A percentile compares a stretch with the other conserved stretches of the same genome.
These are phyloP conservation scores for Pythium folliculosum DNA, from an alignment of 352 stramenopile species.

Conservation along the genomic window DNA sequence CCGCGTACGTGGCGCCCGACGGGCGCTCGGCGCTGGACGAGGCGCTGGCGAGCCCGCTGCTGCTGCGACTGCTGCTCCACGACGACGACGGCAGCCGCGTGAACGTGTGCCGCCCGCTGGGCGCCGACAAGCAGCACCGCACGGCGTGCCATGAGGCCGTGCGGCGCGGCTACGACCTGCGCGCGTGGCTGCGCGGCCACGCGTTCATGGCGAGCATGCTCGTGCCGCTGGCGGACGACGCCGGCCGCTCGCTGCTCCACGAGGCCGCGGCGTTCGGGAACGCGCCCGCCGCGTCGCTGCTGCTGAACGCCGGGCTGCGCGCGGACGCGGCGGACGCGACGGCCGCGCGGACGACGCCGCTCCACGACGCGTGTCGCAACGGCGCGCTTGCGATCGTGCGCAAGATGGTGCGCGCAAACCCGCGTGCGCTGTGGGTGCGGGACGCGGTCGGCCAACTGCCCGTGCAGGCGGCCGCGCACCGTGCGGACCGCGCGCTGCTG, in stretches of 20 bases:
- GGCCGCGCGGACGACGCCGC: slow-evolving; percentile 18
- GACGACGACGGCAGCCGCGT: neutral
- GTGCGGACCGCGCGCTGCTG: neutral
- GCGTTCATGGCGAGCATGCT: slow-evolving; percentile 26
- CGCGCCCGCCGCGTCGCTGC: slow-evolving; percentile 14
- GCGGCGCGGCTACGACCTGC: slow-evolving; percentile 30
- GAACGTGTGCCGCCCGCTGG: slow-evolving; percentile 23
- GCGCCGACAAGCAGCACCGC: slow-evolving; percentile 18
- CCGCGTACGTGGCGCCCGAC: slow-evolving; percentile 6
- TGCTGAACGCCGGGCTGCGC: slow-evolving; percentile 22
- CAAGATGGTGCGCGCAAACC: slow-evolving; percentile 7
- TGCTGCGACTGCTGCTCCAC: slow-evolving; percentile 20
- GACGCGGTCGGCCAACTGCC: slow-evolving; percentile 12
- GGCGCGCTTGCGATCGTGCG: slow-evolving; percentile 8
- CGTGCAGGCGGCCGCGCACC: neutral
- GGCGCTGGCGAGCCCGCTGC: slow-evolving; percentile 13
- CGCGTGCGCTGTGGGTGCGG: slow-evolving; percentile 10
- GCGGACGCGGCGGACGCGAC: slow-evolving; percentile 5
- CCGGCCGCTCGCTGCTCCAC: slow-evolving; percentile 25
- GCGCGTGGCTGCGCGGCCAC: slow-evolving; percentile 27
- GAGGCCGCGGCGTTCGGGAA: slow-evolving; percentile 28
- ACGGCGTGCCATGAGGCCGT: slow-evolving; percentile 29
- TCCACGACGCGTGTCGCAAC: slow-evolving; percentile 28
- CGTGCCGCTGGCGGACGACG: slow-evolving; percentile 20
- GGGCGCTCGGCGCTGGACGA: slow-evolving; percentile 23